Conservation (phyloP, 164 flowering plant species). For the Aristolochia fimbriata region DNA sequence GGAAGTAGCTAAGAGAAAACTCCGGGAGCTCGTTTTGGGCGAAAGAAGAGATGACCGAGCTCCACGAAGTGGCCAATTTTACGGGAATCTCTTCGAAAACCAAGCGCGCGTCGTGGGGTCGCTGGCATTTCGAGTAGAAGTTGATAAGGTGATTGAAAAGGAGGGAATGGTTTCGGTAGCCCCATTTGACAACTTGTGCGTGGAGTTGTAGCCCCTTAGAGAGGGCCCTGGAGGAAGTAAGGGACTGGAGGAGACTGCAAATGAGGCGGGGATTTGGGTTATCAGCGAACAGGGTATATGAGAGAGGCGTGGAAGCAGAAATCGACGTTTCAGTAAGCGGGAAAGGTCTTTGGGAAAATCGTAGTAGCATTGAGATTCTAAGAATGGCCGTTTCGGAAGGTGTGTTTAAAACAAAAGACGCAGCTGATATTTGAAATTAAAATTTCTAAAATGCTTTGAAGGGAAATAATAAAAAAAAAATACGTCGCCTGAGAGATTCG, state of each 20-base stretch:
- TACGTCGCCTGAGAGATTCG: constrained; percentile 79
- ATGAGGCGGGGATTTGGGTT: constrained; percentile 19
- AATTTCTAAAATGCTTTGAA: too few relatives aligned
- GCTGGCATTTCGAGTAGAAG: constrained; percentile 74
- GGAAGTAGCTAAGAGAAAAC: constrained; percentile 45
- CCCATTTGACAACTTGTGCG: constrained; percentile 56
- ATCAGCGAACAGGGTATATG: background rate
- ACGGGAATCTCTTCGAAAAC: constrained; percentile 45
- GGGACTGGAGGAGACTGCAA: constrained; percentile 42
- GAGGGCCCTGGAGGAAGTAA: constrained; percentile 42
- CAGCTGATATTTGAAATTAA: too few relatives aligned
- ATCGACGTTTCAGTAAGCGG: background rate
- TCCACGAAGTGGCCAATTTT: constrained; percentile 61
- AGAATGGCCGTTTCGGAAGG: too few relatives aligned
- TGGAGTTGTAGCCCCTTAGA: constrained; percentile 64
- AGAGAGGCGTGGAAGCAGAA: background rate
- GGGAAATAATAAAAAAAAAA: too few relatives aligned
- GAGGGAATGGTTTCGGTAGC: constrained; percentile 41
- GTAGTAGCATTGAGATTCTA: too few relatives aligned
- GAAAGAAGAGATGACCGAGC: constrained; percentile 64
- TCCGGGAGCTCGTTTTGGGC: constrained; percentile 78
- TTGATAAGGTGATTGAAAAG: constrained; percentile 65
- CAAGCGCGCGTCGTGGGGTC: constrained; percentile 39
- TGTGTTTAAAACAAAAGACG: too few relatives aligned
- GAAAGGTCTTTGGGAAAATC: background rate